Evolutionary conservation across 495 filamentous ascomycete genomes (phyloP), one percentile per base, ranked within the genome.

Genomic region (Aspergillus leporis): DNA sequence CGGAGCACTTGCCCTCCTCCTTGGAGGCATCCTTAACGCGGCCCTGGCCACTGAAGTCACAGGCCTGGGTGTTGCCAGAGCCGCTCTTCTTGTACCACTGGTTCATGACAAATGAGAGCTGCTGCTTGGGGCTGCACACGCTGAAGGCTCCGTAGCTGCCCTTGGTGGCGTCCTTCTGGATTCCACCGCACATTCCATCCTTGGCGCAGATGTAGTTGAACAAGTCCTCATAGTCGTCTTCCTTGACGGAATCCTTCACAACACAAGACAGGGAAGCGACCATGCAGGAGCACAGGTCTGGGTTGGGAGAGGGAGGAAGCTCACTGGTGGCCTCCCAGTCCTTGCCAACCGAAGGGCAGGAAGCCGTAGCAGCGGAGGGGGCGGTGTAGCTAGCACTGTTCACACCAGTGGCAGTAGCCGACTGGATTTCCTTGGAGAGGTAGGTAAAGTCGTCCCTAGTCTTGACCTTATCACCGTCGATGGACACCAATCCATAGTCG

Each of bases 121-220:
- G 83, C 75, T 97, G 82, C 61, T 79, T 83, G 64, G 85, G 51
- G 61, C 80, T 83, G 81, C 94, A 98, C 86, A 96, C 94, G 71
- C 86, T 86, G 79, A 92, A 98, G 14, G 91, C 86, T 32, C 94
- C 94, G 73, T 95, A 98, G 14, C 76, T 77, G 55, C 92, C 94
- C 32, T 77, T 82, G 61, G 81, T 83, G 21, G 77, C 78, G 71
- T 97, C 89, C 61, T 80, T 73, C 53, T 66, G 70, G 71, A 98
- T 90, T 59, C 91, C 92, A 10, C 70, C 78, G 74, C 93, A 94
- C 50, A 79, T 76, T 55, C 72, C 79, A 25, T 70, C 48, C 12
- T 58, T 53, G 40, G 82, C 82, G 76, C 92, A 97, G 66, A 97
- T 82, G 67, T 79, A 86, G 69, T 74, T 79, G 74, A 97, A 97